Evolutionary conservation across 805 yeast genomes (phyloP).

Genomic region (Candida boidinii): DNA sequence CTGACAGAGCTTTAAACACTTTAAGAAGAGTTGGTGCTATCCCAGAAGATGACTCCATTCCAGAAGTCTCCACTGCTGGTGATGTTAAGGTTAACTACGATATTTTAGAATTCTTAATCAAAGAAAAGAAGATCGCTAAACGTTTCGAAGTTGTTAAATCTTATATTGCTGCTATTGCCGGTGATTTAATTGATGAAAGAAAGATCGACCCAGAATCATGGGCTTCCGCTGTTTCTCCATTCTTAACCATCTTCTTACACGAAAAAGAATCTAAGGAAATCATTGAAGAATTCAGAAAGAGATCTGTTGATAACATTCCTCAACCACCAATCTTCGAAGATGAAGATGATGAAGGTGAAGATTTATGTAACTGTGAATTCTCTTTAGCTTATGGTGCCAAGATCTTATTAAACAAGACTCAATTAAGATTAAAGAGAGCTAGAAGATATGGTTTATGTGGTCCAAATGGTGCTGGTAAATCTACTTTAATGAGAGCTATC

Average conservation of each 20-base stretch:
- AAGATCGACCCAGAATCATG: constrained; percentile 86
- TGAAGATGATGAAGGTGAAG: constrained; percentile 99
- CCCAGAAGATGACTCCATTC: constrained; percentile 80
- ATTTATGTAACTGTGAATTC: constrained; percentile 99
- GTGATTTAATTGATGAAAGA: constrained; percentile 98
- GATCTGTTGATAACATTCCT: constrained; percentile 97
- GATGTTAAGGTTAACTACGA: constrained; percentile 80
- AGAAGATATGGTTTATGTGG: constrained; percentile 99
- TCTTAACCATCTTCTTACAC: constrained; percentile 93
- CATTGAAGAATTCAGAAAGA: constrained; percentile 91
- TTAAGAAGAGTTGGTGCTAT: constrained; percentile 98
- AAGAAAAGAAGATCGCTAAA: constrained; percentile 55
- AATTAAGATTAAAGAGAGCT: constrained; percentile 96
- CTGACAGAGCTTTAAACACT: constrained; percentile 93
- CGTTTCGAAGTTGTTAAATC: constrained; percentile 73
- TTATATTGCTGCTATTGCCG: constrained; percentile 94
- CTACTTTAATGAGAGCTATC: constrained; percentile 94
- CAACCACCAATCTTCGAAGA: constrained; percentile 80
- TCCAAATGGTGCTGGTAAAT: constrained; percentile 98
- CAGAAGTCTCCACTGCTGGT: constrained; percentile 99
- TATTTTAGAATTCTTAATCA: constrained; percentile 68
- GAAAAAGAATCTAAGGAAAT: constrained; percentile 83
- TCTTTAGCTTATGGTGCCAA: constrained; percentile 99
- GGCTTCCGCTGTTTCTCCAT: constrained; percentile 83
- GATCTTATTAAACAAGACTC: constrained; percentile 98